Percentiles rank a stretch among this genome's conserved stretches.
Evolutionary conservation across 345 rosid genomes (phyloP).

Genomic region (Lenwebbia sp.): DNA sequence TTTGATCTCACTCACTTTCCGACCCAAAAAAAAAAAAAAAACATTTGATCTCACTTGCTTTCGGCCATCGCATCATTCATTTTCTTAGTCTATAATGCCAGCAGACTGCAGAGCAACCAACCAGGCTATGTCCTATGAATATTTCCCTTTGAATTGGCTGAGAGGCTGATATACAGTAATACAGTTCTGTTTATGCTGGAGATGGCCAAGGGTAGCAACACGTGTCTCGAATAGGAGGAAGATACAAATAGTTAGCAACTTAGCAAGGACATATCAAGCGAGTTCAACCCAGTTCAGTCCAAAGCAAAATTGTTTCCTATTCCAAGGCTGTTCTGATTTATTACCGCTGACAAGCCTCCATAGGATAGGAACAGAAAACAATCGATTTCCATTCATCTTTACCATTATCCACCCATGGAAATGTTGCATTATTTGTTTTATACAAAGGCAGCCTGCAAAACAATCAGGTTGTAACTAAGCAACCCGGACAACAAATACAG

Average conservation of each 20-base stretch:
- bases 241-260: not conserved
- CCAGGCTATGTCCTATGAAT: not conserved
- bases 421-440: not conserved
- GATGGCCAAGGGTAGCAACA: not conserved
- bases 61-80: not conserved
- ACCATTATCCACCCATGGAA: not conserved
- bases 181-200: not conserved
- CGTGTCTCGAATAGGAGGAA: not conserved
- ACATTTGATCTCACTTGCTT: not conserved
- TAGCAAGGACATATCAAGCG: not conserved
- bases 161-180: not conserved
- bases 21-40: too few species aligned
- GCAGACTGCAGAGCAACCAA: not conserved
- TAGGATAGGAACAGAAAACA: not conserved
- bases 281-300: not conserved
- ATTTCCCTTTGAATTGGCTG: not conserved
- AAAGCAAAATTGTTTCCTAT: not conserved
- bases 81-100: not conserved
- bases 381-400: not conserved
- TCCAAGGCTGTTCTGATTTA: not conserved
- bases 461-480: constrained; percentile 37
- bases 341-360: not conserved
- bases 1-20: not conserved
- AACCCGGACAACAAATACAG: constrained; percentile 57
- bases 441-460: not conserved